Percentiles rank a stretch among this genome's conserved stretches.
These are phyloP conservation scores for Cercospora canescens DNA, from an alignment of 2,329 filamentous ascomycete species.

Conservation along the genomic window DNA sequence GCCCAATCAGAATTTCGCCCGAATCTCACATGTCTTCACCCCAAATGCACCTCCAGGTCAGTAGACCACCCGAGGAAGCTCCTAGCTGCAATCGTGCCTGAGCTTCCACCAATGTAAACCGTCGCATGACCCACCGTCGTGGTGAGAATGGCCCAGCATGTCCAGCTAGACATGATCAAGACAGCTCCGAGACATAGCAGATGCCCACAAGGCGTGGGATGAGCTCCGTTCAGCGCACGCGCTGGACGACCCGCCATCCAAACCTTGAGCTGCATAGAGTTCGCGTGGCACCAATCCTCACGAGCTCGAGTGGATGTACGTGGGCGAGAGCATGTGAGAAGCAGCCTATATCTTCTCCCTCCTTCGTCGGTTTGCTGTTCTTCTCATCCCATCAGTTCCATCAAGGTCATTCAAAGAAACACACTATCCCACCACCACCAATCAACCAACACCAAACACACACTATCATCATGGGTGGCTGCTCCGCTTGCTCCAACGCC, in stretches of 20 bases:
- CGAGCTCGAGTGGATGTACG: conserved; percentile 14
- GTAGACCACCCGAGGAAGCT: not conserved
- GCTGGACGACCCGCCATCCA: conserved; percentile 16
- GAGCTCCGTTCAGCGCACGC: conserved; percentile 14
- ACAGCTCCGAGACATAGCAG: conserved; percentile 5
- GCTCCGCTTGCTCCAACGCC: conserved; percentile 32
- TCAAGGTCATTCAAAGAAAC: conserved; percentile 22
- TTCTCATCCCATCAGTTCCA: conserved; percentile 20
- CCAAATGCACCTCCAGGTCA: not conserved
- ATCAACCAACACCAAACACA: conserved; percentile 17
- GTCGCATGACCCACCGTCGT: conserved; percentile 8
- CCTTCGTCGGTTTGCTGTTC: conserved; percentile 17
- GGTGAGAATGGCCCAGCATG: not conserved
- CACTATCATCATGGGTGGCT: conserved; percentile 35
- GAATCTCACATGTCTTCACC: not conserved
- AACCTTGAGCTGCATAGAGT: conserved; percentile 24
- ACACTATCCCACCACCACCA: conserved; percentile 21
- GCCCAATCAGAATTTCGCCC: not conserved
- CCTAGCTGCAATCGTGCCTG: conserved; percentile 5
- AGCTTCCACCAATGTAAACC: conserved; percentile 15
- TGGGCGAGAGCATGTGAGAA: conserved; percentile 4
- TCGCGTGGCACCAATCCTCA: conserved; percentile 22
- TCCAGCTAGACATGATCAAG: not conserved
- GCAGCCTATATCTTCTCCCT: conserved; percentile 23
- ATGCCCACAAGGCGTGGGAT: conserved; percentile 27